Conservation (phyloP, 805 yeast species). For the Candida endomychidarum region DNA sequence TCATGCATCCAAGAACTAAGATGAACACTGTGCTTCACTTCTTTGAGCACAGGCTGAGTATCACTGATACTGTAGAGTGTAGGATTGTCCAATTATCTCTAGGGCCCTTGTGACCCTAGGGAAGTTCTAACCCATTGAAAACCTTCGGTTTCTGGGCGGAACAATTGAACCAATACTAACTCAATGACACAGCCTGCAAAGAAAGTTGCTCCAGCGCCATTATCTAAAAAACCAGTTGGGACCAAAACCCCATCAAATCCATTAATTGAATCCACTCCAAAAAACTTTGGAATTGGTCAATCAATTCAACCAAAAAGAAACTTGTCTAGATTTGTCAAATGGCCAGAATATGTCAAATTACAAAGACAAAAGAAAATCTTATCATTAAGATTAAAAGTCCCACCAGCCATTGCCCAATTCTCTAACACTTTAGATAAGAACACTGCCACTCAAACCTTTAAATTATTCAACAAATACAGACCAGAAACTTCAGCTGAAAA, state of each 20-base stretch:
- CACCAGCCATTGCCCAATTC: slow-evolving; percentile 98
- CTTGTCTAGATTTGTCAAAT: slow-evolving; percentile 94
- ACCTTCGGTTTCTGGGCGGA: no score
- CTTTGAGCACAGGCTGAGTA: slow-evolving; percentile 48
- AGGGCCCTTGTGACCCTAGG: slow-evolving; percentile 7
- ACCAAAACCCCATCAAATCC: slow-evolving; percentile 61
- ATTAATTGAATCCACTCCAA: slow-evolving; percentile 84
- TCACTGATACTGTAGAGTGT: slow-evolving; percentile 42
- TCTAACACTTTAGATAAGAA: slow-evolving; percentile 95
- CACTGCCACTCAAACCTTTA: slow-evolving; percentile 96
- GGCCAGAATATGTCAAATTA: slow-evolving; percentile 98
- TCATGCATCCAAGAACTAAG: no score
- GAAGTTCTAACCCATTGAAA: no score
- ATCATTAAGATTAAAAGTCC: slow-evolving; percentile 95
- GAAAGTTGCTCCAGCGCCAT: slow-evolving; percentile 99
- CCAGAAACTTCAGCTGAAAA: slow-evolving; percentile 97
- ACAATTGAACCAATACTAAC: no score
- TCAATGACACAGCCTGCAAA: slow-evolving; percentile 28
- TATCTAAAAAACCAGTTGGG: slow-evolving; percentile 64
- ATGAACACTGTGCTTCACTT: slow-evolving; percentile 25
- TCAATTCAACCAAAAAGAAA: slow-evolving; percentile 93
- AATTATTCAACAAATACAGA: slow-evolving; percentile 97
- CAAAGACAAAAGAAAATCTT: slow-evolving; percentile 99
- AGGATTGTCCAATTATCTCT: slow-evolving; percentile 19
- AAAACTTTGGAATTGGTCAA: slow-evolving; percentile 96